Conservation (phyloP, 1,284 basidiomycete genomes). For the Takashimella tepidaria region DNA sequence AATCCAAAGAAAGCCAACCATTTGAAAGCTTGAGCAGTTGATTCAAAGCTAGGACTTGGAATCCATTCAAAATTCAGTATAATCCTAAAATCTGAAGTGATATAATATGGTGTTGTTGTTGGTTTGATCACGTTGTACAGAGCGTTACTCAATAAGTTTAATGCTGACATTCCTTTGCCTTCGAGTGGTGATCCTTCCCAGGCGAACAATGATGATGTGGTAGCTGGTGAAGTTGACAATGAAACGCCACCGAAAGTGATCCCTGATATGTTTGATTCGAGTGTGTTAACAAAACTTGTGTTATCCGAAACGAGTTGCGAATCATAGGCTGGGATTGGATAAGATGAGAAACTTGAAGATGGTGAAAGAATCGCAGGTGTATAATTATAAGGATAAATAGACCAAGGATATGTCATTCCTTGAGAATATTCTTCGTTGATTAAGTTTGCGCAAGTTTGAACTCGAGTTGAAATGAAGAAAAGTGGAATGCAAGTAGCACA, state of each 20-base stretch:
- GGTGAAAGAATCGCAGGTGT: constrained; percentile 20
- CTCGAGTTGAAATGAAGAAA: constrained; percentile 56
- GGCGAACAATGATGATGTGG: constrained; percentile 53
- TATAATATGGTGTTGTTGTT: constrained; percentile 44
- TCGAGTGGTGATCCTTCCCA: constrained; percentile 60
- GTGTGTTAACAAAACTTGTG: constrained; percentile 54
- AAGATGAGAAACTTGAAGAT: constrained; percentile 1
- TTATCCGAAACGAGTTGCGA: constrained; percentile 51
- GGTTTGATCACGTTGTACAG: constrained; percentile 56
- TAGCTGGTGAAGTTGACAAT: constrained; percentile 50
- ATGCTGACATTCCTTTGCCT: constrained; percentile 55
- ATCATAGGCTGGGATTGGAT: constrained; percentile 1
- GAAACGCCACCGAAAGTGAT: constrained; percentile 61
- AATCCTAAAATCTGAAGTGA: constrained; percentile 55
- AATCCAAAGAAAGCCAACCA: constrained; percentile 35
- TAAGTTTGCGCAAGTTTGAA: constrained; percentile 51
- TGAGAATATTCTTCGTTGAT: constrained; percentile 8
- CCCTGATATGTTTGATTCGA: constrained; percentile 53
- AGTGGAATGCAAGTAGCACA: constrained; percentile 62
- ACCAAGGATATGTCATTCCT: constrained; percentile 19
- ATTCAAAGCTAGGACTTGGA: constrained; percentile 22
- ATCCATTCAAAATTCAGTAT: constrained; percentile 58
- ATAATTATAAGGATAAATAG: constrained; percentile 12
- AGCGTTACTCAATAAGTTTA: constrained; percentile 65
- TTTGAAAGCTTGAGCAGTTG: constrained; percentile 26